Percentiles rank a stretch among this genome's conserved stretches.
Evolutionary conservation across 768 basidiomycete genomes (phyloP).

Genomic region (Leucocoprinus sp.): DNA sequence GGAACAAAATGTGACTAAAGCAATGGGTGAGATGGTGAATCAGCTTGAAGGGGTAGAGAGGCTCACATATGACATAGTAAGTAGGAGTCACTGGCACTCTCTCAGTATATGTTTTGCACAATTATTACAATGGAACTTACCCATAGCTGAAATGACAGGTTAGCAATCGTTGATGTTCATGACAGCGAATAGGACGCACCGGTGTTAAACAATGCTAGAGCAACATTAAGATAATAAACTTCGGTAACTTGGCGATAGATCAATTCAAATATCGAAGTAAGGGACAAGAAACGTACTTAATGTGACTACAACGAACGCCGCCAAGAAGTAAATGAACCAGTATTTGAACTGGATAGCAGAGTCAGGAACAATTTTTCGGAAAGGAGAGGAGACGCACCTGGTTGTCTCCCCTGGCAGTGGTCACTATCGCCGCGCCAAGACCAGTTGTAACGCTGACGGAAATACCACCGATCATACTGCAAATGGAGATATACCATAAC

Average conservation of each 20-base stretch:
- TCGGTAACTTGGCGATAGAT: slow-evolving; percentile 56
- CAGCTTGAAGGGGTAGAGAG: background rate
- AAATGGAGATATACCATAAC: slow-evolving; percentile 93
- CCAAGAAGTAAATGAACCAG: slow-evolving; percentile 87
- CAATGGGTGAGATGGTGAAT: slow-evolving; percentile 9
- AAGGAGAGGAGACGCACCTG: slow-evolving; percentile 40
- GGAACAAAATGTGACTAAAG: slow-evolving; percentile 71
- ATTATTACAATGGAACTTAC: slow-evolving; percentile 24
- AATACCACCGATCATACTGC: slow-evolving; percentile 94
- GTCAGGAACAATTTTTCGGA: slow-evolving; percentile 2
- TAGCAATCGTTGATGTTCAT: background rate
- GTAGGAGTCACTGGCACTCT: slow-evolving; percentile 66
- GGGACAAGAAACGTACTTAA: slow-evolving; percentile 42
- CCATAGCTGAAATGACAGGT: slow-evolving; percentile 46
- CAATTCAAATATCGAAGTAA: background rate
- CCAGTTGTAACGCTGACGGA: slow-evolving; percentile 94
- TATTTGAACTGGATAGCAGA: slow-evolving; percentile 58
- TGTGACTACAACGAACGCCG: slow-evolving; percentile 77
- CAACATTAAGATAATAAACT: slow-evolving; percentile 93
- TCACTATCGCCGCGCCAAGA: slow-evolving; percentile 85
- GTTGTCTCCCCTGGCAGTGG: slow-evolving; percentile 65
- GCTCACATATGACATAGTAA: slow-evolving; percentile 77
- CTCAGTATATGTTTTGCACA: slow-evolving; percentile 5
- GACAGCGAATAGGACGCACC: slow-evolving; percentile 32
- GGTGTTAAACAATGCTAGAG: slow-evolving; percentile 91